A percentile compares a stretch with the other conserved stretches of the same genome.
phyloP scores from a whole-genome alignment of 2,329 filamentous ascomycete genomes.

The Fusarium siculi region DNA sequence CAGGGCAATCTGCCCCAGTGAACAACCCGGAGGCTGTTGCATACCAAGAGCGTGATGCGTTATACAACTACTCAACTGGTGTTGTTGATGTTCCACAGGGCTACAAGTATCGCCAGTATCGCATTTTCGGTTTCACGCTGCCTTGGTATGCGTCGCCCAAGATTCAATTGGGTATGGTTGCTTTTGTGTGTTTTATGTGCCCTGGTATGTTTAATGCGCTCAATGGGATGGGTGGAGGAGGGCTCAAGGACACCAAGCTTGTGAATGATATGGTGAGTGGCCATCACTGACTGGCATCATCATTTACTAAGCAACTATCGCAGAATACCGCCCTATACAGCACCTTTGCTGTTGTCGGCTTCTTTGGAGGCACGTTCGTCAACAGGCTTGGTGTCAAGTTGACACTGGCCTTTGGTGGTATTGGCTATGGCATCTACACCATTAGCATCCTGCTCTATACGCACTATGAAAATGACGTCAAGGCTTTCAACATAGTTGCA shows the following conservation, averaged over 20 bases:
- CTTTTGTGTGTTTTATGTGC: slow-evolving; percentile 66
- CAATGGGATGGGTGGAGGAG: slow-evolving; percentile 71
- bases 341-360: slow-evolving; percentile 73
- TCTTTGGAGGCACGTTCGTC: slow-evolving; percentile 79
- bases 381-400: slow-evolving; percentile 77
- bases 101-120: slow-evolving; percentile 35
- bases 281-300: rapidly evolving
- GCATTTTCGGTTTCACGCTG: slow-evolving; percentile 15
- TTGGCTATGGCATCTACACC: slow-evolving; percentile 80
- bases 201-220: slow-evolving; percentile 79
- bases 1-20: slow-evolving; percentile 32
- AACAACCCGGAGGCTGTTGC: slow-evolving; percentile 29
- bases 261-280: slow-evolving; percentile 50
- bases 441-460: slow-evolving; percentile 73
- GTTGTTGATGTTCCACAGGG: slow-evolving; percentile 19
- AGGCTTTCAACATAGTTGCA: slow-evolving; percentile 67
- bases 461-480: slow-evolving; percentile 58
- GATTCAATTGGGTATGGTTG: slow-evolving; percentile 75
- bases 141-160: slow-evolving; percentile 78
- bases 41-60: neutral
- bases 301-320: rapidly evolving
- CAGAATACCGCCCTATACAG: slow-evolving; percentile 71
- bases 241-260: slow-evolving; percentile 55
- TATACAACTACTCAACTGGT: slow-evolving; percentile 31
- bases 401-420: slow-evolving; percentile 75